Base-by-base conservation (phyloP, 148 eudicot genomes). In the Camellia sinensis region DNA sequence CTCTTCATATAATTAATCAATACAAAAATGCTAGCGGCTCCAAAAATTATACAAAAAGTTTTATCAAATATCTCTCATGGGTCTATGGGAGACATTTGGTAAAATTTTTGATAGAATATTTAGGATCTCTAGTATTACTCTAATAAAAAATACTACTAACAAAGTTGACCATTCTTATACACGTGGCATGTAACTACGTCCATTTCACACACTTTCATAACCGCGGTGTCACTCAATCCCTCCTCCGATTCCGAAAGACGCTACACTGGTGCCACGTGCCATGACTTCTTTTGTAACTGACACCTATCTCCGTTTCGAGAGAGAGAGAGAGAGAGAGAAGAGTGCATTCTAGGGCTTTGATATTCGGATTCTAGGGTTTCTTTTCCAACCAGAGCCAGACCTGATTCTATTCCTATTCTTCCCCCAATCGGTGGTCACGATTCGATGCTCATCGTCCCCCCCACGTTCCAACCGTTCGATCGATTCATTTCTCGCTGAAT, bases 271-370 rank as follows among this genome's bases (percentile, higher is more conserved):
- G 10, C 6, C 63, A 4, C 13, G 13, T 10, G 21, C 4, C 17
- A 3, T 9, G 45, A 19, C 22, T 0, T 67, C n/a, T 21, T 72
- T 46, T 61, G 60, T 72, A 69, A 69, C 21, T 6, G 1, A 0
- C 61, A 11, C 4, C 43, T 0, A 18, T 21, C 10, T 72, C 3
- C 75, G 44, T 21, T 0, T 5, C 15, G 54, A 78, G 40, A 53
- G 5, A 45, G 22, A 60, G 80, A 29, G 64, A 29, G 14, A 63
- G 7, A 63, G 52, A 46, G 29, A 13, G 9, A 66, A 40, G 80
- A 80, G 77, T 74, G 71, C 74, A 52, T 66, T 66, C 12, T 74
- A 53, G 79, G 83, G 79, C 29, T 75, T 46, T 61, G 12, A 59
- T 44, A 9, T 81, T 54, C 60, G 18, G 11, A 54, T 19, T 43